Evolutionary conservation across 176 grass and related monocot genomes (phyloP), one percentile per base, ranked within the genome.

Genomic region (Carex littledalei): DNA sequence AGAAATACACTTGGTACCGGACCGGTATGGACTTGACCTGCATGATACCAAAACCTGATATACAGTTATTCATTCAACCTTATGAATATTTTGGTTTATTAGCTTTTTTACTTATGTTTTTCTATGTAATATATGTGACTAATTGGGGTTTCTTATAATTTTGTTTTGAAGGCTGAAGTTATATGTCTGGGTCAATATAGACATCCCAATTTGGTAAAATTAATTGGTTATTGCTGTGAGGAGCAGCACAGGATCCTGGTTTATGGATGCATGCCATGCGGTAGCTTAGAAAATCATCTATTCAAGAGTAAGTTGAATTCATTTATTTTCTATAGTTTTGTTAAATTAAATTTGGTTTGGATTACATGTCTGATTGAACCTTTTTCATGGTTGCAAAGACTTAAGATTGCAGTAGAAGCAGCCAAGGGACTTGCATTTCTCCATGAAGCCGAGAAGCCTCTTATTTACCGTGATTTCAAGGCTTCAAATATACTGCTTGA

Each of bases 391-490:
- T 90, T 89, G 29, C 92, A 90, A 82, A 92, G 95, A 84, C 87
- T 98, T 21, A 94, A 98, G 88, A 98, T 98, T 72, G 95, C 92
- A 14, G 89, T 94, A 24, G 91, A 90, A 58, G 89, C 95, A 16
- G 95, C 95, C 14, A 98, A 98, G 62, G 95, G 95, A 9, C 88
- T 98, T 10, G 89, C 95, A 1, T 94, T 98, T 78, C 88, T 98
- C 29, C 95, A 98, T 67, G 95, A 89, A 67, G 88, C 95, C 0
- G 89, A 98, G 55, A 90, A 89, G 68, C 91, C 92, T 13, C 81
- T 98, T 3, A 98, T 98, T 82, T 98, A 98, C 88, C 84, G 93
- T 1, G 95, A 98, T 81, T 93, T 98, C 89, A 98, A 98, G 86
- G 92, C 95, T 22, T 98, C 95, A 81, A 98, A 98, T 89, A 92